These are phyloP conservation scores for Andrographis paniculata DNA, from an alignment of 305 asterid species.

Conservation along the genomic window DNA sequence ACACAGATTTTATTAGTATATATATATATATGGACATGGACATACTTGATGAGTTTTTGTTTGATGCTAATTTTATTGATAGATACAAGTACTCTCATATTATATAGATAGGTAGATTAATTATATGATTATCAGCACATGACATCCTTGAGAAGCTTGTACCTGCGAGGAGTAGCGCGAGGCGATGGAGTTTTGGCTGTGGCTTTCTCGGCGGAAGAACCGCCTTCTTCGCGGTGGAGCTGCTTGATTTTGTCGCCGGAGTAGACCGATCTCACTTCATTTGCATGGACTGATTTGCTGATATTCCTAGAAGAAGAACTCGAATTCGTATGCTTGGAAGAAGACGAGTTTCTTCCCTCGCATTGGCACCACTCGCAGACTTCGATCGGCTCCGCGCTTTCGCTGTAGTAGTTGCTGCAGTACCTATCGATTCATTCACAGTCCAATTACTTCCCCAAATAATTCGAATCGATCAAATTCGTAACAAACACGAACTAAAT, in stretches of 20 bases:
- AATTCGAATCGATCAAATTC: too few relatives aligned
- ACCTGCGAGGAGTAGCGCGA: constrained; percentile 75
- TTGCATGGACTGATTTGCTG: constrained; percentile 29
- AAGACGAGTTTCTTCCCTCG: constrained; percentile 31
- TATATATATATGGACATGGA: too few relatives aligned
- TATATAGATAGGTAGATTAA: too few relatives aligned
- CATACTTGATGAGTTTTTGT: too few relatives aligned
- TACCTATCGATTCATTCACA: constrained; percentile 30
- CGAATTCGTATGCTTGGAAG: constrained; percentile 17
- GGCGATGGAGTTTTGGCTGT: constrained; percentile 62
- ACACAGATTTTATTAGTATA: background rate
- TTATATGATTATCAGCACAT: constrained; percentile 46
- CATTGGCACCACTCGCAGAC: constrained; percentile 89
- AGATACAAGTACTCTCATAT: too few relatives aligned
- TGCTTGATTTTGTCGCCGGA: constrained; percentile 63
- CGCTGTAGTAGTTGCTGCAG: constrained; percentile 78
- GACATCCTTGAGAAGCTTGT: constrained; percentile 97
- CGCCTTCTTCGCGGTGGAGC: constrained; percentile 36
- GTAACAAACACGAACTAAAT: too few relatives aligned
- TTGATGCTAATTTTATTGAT: too few relatives aligned
- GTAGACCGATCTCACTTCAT: constrained; percentile 40
- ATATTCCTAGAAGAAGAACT: background rate
- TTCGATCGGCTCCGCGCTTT: constrained; percentile 39
- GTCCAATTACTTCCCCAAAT: background rate
- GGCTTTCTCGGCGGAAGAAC: constrained; percentile 29